Conservation (phyloP, 2,329 filamentous ascomycete species). For the Phialocephala subalpina region DNA sequence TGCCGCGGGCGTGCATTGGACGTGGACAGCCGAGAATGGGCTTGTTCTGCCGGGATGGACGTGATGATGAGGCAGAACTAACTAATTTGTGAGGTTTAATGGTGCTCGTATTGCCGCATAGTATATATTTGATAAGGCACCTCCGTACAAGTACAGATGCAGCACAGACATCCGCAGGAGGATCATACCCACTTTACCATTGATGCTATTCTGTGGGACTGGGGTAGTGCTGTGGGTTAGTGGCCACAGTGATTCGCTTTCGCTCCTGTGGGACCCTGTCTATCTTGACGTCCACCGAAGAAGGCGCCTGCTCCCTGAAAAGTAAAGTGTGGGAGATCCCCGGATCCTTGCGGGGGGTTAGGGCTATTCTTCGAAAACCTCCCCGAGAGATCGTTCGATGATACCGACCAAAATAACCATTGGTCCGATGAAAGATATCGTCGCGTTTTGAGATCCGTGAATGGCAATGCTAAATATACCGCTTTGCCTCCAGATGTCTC, state of each 20-base stretch:
- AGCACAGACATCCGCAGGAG: not conserved
- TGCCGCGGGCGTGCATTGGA: not conserved
- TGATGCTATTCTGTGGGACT: not conserved
- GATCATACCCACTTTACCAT: not conserved
- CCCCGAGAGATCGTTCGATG: not conserved
- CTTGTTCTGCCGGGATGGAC: not conserved
- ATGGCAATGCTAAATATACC: not conserved
- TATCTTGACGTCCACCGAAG: not conserved
- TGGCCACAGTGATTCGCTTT: not conserved
- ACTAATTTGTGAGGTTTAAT: not conserved
- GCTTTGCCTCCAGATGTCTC: not conserved
- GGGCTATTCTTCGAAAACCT: slow-evolving; percentile 2
- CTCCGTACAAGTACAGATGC: not conserved
- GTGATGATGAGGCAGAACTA: not conserved
- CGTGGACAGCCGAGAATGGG: not conserved
- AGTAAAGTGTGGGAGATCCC: not conserved
- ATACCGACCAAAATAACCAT: not conserved
- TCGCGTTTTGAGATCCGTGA: not conserved
- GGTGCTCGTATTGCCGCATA: not conserved
- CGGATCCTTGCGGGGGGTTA: not conserved
- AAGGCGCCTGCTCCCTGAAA: not conserved
- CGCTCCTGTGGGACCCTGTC: not conserved
- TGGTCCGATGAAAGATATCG: not conserved
- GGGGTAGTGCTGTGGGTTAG: not conserved
- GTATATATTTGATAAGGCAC: not conserved